Evolutionary conservation across 768 basidiomycete genomes (phyloP).

Genomic region (Boletus reticulatus): DNA sequence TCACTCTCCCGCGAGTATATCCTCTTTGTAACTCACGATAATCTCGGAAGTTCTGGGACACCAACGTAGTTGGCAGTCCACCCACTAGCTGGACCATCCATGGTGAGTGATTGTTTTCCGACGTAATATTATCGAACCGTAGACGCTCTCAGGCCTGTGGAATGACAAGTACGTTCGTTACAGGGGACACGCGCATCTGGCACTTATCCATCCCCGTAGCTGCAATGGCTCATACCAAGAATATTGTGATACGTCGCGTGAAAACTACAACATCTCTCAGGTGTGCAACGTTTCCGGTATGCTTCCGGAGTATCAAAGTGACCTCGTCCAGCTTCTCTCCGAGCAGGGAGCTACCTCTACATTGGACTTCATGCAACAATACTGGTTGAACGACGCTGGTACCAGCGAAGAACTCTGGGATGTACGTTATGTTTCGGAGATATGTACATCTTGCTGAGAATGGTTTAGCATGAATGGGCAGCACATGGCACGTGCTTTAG

Average conservation of each 20-base stretch:
- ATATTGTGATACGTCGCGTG: constrained; percentile 42
- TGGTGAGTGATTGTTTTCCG: constrained; percentile 38
- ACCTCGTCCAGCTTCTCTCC: constrained; percentile 45
- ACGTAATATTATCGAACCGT: background rate
- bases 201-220: constrained; percentile 31
- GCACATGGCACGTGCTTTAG: constrained; percentile 59
- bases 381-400: constrained; percentile 63
- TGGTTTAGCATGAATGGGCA: constrained; percentile 61
- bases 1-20: background rate
- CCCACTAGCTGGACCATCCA: constrained; percentile 72
- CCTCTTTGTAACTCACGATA: background rate
- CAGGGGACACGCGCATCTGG: background rate
- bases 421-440: constrained; percentile 35
- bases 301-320: background rate
- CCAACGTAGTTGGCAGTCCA: constrained; percentile 60
- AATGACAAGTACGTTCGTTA: constrained; percentile 50
- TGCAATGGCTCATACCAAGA: constrained; percentile 47
- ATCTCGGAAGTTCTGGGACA: constrained; percentile 65
- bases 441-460: constrained; percentile 1
- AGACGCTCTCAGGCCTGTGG: constrained; percentile 52
- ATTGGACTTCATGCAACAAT: constrained; percentile 56
- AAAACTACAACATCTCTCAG: constrained; percentile 39
- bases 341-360: constrained; percentile 59
- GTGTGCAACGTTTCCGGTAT: constrained; percentile 25
- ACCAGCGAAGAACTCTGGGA: constrained; percentile 67